Percentiles rank a stretch among this genome's conserved stretches.
Evolutionary conservation across 225 moss, liverwort and hornwort genomes (phyloP).

Genomic region (Bryoerythrophyllum caledonicum): DNA sequence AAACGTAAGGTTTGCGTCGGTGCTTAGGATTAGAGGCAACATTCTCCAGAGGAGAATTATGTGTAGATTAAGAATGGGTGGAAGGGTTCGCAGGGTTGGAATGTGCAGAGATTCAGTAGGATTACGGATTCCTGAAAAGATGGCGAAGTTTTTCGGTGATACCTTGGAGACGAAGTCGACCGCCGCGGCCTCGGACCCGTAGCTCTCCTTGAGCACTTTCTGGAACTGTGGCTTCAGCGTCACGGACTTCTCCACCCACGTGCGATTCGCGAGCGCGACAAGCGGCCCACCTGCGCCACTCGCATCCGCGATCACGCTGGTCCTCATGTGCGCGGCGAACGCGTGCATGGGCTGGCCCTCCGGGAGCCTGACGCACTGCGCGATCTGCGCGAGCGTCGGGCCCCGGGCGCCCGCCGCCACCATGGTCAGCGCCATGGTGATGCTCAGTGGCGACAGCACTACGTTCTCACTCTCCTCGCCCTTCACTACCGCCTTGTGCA

Average conservation of each 20-base stretch:
- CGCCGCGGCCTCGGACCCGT: conserved; percentile 29
- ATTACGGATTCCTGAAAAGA: no score
- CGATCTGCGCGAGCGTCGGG: conserved; percentile 52
- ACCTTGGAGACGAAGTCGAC: conserved; percentile 40
- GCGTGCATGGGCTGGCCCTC: conserved; percentile 32
- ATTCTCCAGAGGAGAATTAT: no score
- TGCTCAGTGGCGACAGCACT: conserved; percentile 68
- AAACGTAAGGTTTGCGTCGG: background rate
- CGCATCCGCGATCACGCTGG: conserved; percentile 28
- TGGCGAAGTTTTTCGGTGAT: background rate
- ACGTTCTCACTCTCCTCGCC: conserved; percentile 46
- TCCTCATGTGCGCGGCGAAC: conserved; percentile 28
- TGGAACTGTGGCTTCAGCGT: conserved; percentile 31
- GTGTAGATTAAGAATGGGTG: no score
- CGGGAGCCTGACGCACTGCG: conserved; percentile 32
- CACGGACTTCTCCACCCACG: conserved; percentile 34
- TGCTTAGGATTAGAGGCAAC: no score
- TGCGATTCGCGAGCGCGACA: conserved; percentile 31
- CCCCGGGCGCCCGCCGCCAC: conserved; percentile 65
- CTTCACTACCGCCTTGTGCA: conserved; percentile 55
- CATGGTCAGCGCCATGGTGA: conserved; percentile 65
- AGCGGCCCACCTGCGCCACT: conserved; percentile 29
- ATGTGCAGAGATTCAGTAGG: no score
- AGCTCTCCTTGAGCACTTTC: conserved; percentile 34
- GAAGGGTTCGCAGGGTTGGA: no score